Evolutionary conservation across 2,329 filamentous ascomycete species (phyloP), one percentile per base, ranked within the genome.

Genomic region (Pseudocercospora macadamiae): DNA sequence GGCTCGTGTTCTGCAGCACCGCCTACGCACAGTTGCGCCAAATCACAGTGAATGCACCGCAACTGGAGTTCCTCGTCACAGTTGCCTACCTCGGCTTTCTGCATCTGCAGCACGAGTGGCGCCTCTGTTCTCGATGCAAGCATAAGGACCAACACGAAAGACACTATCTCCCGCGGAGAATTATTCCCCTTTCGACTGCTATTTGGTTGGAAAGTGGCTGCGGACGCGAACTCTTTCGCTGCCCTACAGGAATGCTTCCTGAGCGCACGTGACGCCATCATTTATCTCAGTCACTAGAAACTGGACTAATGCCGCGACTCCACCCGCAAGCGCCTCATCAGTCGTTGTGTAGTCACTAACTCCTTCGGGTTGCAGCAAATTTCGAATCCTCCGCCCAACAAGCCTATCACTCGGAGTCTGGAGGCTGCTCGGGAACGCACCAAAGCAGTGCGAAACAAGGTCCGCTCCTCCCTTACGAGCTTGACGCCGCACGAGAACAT

Each of bases 401-500:
- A 57, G 37, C 67, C 70, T 39, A 53, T 71, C 30, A 49, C 62
- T 7, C 61, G 63, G 52, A 60, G 61, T 28, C 51, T 71, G 28
- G 61, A 68, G 59, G 61, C 63, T 16, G 70, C 69, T 36, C 61
- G 63, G 44, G 66, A 71, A 56, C 64, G 65, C 26, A 69, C 68
- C 19, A 70, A 70, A 60, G 65, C 66, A 14, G 66, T 72, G 7
- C 55, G 62, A 32, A 62, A 68, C 25, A 69, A 70, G 55, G 68
- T 73, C 48, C 64, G 69, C 54, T 73, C 69, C 30, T 67, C 67
- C 21, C 57, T 73, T 34, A 61, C 67, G 21, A 66, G 61, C 60
- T 60, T 71, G 53, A 73, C 73, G 52, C 73, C 79, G 7, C 90
- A 88, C 73, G 95, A 99, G 77, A 92, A 99, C 72, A 96, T 99